Conservation (phyloP, 345 rosid genomes). For the Hirschfeldia incana region DNA sequence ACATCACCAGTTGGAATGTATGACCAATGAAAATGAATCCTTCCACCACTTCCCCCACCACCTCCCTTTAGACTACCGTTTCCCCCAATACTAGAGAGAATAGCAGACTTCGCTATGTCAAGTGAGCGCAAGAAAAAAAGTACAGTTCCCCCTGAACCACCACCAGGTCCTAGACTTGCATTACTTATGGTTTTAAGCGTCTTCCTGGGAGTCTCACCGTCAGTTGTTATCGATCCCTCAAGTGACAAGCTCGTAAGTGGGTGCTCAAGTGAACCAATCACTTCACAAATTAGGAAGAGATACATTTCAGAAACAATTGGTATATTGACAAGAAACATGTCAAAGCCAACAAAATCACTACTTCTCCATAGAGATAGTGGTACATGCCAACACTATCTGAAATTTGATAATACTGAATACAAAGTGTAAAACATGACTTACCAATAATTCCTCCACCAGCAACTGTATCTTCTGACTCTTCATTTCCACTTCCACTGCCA, state of each 20-base stretch:
- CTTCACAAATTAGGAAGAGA: conserved; percentile 45
- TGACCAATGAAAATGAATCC: conserved; percentile 93
- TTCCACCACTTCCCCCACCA: conserved; percentile 97
- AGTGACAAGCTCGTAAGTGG: conserved; percentile 72
- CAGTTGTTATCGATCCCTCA: conserved; percentile 75
- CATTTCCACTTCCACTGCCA: conserved; percentile 94
- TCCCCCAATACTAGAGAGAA: conserved; percentile 71
- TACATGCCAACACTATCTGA: too few species aligned
- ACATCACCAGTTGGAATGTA: conserved; percentile 73
- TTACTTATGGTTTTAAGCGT: conserved; percentile 40
- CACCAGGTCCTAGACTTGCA: conserved; percentile 74
- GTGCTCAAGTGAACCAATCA: conserved; percentile 92
- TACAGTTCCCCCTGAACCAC: conserved; percentile 95
- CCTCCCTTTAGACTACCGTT: conserved; percentile 78
- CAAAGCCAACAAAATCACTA: not conserved
- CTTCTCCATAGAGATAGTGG: not conserved
- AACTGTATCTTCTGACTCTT: conserved; percentile 62
- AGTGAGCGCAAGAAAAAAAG: conserved; percentile 66
- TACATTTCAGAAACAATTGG: not conserved
- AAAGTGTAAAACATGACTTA: conserved; percentile 13
- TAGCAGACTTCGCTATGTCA: conserved; percentile 54
- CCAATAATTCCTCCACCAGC: conserved; percentile 95
- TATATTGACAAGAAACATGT: not conserved
- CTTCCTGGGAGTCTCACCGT: conserved; percentile 78
- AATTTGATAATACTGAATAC: too few species aligned